These are phyloP conservation scores for Gymnopilus dilepis DNA, from an alignment of 768 basidiomycete species.

Conservation along the genomic window DNA sequence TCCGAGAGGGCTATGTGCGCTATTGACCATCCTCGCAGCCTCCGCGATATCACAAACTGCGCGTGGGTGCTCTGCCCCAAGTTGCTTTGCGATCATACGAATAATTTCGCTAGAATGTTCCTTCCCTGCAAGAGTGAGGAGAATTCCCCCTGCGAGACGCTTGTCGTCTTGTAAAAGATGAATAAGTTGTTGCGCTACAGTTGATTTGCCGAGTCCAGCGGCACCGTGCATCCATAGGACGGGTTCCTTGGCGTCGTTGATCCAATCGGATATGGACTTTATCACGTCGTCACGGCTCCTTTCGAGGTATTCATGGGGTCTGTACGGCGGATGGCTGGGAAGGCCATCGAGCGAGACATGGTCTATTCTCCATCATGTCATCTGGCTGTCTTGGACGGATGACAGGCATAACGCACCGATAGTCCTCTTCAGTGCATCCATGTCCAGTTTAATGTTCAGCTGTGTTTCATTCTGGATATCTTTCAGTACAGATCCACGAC, in stretches of 20 bases:
- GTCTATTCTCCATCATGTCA: not conserved
- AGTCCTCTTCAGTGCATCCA: not conserved
- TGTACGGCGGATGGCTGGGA: not conserved
- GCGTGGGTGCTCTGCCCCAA: not conserved
- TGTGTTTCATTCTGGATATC: not conserved
- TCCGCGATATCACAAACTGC: not conserved
- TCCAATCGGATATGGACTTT: not conserved
- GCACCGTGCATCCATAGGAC: slow-evolving; percentile 8
- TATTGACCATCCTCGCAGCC: not conserved
- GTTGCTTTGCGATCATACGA: not conserved
- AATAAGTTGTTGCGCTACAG: slow-evolving; percentile 4
- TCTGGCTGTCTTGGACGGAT: not conserved
- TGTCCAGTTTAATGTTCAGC: not conserved
- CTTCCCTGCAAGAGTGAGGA: not conserved
- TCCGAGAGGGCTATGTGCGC: not conserved
- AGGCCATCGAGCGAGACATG: not conserved
- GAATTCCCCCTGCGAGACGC: slow-evolving; percentile 1
- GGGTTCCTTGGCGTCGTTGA: not conserved
- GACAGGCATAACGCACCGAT: not conserved
- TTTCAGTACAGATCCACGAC: not conserved
- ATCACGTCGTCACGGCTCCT: slow-evolving; percentile 1
- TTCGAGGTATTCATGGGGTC: not conserved
- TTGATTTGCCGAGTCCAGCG: slow-evolving; percentile 9
- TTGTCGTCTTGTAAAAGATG: slow-evolving; percentile 1
- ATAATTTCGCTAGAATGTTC: not conserved